Evolutionary conservation across 306 rosid genomes (phyloP).

Genomic region (Vigna hirtella): DNA sequence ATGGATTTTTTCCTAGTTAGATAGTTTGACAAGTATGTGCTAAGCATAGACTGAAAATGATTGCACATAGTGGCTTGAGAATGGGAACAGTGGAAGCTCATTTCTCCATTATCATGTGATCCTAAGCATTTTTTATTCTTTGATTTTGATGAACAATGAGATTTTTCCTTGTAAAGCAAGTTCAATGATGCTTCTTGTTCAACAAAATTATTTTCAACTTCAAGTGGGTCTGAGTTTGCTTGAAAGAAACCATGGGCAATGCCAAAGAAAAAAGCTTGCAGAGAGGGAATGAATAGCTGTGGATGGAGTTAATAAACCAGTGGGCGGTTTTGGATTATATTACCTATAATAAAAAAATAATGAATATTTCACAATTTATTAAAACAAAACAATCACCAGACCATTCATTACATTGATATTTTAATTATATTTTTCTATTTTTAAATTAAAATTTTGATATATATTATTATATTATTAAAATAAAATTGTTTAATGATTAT

Average conservation of each 20-base stretch:
- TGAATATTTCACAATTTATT: too few relatives aligned
- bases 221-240: conserved; percentile 14
- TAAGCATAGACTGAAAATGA: conserved; percentile 29
- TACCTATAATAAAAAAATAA: too few relatives aligned
- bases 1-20: too few relatives aligned
- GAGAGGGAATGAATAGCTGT: background rate
- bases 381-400: too few relatives aligned
- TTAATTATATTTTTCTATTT: too few relatives aligned
- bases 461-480: too few relatives aligned
- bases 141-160: conserved; percentile 25
- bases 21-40: conserved; percentile 8
- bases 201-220: conserved; percentile 8
- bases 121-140: conserved; percentile 16
- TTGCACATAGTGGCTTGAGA: conserved; percentile 38
- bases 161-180: conserved; percentile 52
- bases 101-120: conserved; percentile 42
- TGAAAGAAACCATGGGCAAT: conserved; percentile 63
- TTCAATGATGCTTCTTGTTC: conserved; percentile 29
- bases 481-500: too few relatives aligned
- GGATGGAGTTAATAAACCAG: conserved; percentile 14
- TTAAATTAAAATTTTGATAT: too few relatives aligned
- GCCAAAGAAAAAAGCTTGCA: conserved; percentile 6
- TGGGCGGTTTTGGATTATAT: conserved; percentile 49
- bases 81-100: conserved; percentile 36
- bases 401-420: too few relatives aligned